These are phyloP conservation scores for Diaporthe capsici DNA, from an alignment of 2,329 filamentous ascomycete species.

Conservation along the genomic window DNA sequence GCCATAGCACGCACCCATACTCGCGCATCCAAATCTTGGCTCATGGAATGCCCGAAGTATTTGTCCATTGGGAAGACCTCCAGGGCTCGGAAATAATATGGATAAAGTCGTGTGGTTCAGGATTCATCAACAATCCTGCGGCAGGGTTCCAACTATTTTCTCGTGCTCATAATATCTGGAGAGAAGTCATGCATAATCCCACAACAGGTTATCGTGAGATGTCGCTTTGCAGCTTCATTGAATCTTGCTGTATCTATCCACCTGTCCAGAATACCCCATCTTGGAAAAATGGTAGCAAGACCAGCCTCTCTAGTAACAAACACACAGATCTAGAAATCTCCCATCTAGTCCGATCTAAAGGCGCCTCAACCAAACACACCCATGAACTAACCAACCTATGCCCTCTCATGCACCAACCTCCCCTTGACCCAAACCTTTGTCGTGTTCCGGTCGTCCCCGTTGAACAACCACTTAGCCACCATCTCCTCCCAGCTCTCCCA, in stretches of 20 bases:
- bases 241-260: neutral
- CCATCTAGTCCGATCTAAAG: conserved; percentile 6
- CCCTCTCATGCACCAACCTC: conserved; percentile 78
- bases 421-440: conserved; percentile 91
- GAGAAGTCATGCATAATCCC: neutral
- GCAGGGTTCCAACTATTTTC: too few relatives aligned
- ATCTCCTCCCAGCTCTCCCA: conserved; percentile 90
- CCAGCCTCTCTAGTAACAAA: neutral
- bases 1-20: too few relatives aligned
- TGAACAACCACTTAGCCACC: conserved; percentile 95
- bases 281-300: neutral
- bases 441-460: conserved; percentile 93
- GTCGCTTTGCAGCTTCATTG: conserved; percentile 26
- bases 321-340: neutral
- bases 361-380: neutral
- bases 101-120: too few relatives aligned
- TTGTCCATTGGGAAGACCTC: too few relatives aligned
- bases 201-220: neutral
- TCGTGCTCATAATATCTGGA: too few relatives aligned
- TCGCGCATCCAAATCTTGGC: too few relatives aligned
- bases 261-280: accelerated
- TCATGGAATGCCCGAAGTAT: too few relatives aligned
- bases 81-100: too few relatives aligned
- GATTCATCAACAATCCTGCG: too few relatives aligned
- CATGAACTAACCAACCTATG: neutral